A percentile compares a stretch with the other conserved stretches of the same genome.
These are phyloP conservation scores for Euphorbia tirucalli DNA, from an alignment of 345 rosid genomes.

Conservation along the genomic window DNA sequence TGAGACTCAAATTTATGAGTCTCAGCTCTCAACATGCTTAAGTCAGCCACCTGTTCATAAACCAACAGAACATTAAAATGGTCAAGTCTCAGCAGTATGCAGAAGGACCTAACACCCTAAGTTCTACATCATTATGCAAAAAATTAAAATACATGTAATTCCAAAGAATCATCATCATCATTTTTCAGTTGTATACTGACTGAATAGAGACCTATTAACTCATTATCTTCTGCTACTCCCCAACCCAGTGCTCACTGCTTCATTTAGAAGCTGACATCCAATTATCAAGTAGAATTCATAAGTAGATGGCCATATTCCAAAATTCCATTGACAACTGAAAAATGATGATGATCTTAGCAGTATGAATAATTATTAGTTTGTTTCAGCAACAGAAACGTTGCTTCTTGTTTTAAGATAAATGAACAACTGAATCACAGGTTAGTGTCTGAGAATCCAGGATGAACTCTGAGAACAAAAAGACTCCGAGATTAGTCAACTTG, in stretches of 20 bases:
- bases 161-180: too few species aligned
- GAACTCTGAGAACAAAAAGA: not conserved
- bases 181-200: too few species aligned
- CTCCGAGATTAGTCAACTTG: too few species aligned
- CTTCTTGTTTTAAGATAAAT: not conserved
- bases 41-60: conserved; percentile 68
- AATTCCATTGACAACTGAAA: not conserved
- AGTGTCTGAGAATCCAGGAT: not conserved
- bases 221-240: not conserved
- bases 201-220: not conserved
- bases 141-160: not conserved
- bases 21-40: conserved; percentile 74
- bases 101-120: not conserved
- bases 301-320: not conserved
- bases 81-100: conserved; percentile 7
- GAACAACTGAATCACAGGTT: not conserved
- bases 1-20: conserved; percentile 88
- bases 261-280: not conserved
- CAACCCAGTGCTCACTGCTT: not conserved
- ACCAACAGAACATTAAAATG: conserved; percentile 15
- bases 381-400: not conserved
- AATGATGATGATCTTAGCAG: not conserved
- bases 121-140: not conserved
- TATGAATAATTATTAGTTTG: not conserved
- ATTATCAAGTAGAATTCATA: not conserved